Evolutionary conservation across 2,329 filamentous ascomycete species (phyloP).

Genomic region (Alternaria ventricosa): DNA sequence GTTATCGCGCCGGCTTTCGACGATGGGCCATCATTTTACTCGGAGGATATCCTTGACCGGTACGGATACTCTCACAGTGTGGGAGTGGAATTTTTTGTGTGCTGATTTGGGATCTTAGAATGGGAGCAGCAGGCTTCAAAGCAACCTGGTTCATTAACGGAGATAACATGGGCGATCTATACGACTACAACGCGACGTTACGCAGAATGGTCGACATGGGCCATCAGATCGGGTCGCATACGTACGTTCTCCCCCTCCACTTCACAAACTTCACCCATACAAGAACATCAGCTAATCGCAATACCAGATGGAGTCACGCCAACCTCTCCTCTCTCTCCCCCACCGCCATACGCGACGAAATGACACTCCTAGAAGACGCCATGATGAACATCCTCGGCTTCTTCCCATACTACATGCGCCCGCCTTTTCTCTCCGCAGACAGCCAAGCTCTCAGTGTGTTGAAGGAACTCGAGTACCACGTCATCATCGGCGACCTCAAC

Average conservation of each 20-base stretch:
- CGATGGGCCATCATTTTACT: conserved; percentile 3
- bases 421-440: conserved; percentile 45
- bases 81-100: not conserved
- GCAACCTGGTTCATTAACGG: conserved; percentile 9
- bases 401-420: conserved; percentile 58
- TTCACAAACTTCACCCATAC: no score
- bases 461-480: conserved; percentile 58
- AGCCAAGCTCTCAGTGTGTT: conserved; percentile 43
- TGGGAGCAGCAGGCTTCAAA: not conserved
- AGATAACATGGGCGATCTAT: not conserved
- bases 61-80: not conserved
- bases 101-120: not conserved
- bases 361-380: conserved; percentile 58
- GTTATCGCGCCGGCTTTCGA: conserved; percentile 6
- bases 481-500: conserved; percentile 65
- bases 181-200: conserved; percentile 3
- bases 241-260: not conserved
- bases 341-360: conserved; percentile 49
- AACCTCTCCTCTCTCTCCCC: conserved; percentile 50
- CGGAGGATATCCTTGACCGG: not conserved
- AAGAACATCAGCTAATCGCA: no score
- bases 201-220: not conserved
- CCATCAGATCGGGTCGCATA: conserved; percentile 6
- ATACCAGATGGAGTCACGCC: conserved; percentile 52
- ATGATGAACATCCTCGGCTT: conserved; percentile 57